Base-by-base conservation (phyloP, 83 land plant species). In the Thuja plicata region DNA sequence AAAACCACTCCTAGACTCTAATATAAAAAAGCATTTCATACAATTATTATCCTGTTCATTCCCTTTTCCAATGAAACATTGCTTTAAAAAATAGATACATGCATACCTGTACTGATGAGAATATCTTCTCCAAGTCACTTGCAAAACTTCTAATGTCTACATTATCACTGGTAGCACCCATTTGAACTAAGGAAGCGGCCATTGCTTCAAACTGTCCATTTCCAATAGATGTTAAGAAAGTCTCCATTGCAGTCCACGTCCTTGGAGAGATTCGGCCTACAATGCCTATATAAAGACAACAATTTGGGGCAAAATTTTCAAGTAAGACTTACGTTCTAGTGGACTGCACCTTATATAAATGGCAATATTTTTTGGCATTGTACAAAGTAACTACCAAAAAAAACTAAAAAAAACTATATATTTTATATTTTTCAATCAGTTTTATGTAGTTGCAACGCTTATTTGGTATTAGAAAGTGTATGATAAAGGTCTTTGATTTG, bases 221-320 rank as follows among this genome's bases (percentile, higher is more conserved):
- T 79, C 93, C 96, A 86, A 98, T 90, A 38, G 99, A 97, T 80
- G 93, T 87, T 88, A 98, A 91, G 93, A 98, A 98, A 70, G 93
- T 91, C 81, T 98, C 99, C 93, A 98, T 91, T 32, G 99, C 99
- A 89, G 91, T 93, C 99, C 99, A 98, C 40, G 99, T 98, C 85
- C 93, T 87, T 43, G 98, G 99, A 55, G 99, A 98, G 88, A 98
- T 96, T 13, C 98, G 97, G 41, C 99, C 99, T 73, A 98, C 99
- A 89, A 97, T 98, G 60, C 99, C 99, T 98, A 35, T 57, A 86
- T 30, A 57, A 85, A 85, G 12, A 86, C 19, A 34, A 45, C 85
- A 45, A n/a, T 46, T 46, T 45, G 17, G 30, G 35, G 32, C 1
- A 3, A n/a, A 83, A 83, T 27, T 27, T 46, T 45, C 85, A 83